Evolutionary conservation across 2,329 filamentous ascomycete genomes (phyloP).

Genomic region (Alternaria atra): DNA sequence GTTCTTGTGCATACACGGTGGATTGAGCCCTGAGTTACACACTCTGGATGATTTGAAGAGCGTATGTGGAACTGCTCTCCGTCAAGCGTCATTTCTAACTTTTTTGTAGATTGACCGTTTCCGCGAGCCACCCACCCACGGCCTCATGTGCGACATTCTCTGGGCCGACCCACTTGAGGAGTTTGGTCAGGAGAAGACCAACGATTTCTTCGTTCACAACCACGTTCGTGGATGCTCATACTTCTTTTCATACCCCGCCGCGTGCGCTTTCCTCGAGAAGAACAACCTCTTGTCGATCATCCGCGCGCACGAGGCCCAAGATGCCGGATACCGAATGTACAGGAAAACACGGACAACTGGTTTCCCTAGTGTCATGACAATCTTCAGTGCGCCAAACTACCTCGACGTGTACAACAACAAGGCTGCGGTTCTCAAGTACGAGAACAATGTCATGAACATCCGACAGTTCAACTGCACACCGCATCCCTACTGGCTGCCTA

Average conservation of each 20-base stretch:
- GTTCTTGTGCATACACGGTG: slow-evolving; percentile 97
- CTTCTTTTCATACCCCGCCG: slow-evolving; percentile 98
- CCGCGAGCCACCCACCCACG: slow-evolving; percentile 95
- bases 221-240: slow-evolving; percentile 98
- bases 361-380: slow-evolving; percentile 99
- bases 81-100: slow-evolving; percentile 29
- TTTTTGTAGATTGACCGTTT: slow-evolving; percentile 86
- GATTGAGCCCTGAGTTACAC: slow-evolving; percentile 93
- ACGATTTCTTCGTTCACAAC: slow-evolving; percentile 97
- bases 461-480: slow-evolving; percentile 99
- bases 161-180: slow-evolving; percentile 99
- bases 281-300: slow-evolving; percentile 98
- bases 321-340: slow-evolving; percentile 99
- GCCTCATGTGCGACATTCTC: slow-evolving; percentile 98
- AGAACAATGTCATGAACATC: slow-evolving; percentile 99
- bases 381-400: slow-evolving; percentile 98
- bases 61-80: slow-evolving; percentile 60
- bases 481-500: slow-evolving; percentile 98
- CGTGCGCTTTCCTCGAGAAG: slow-evolving; percentile 97
- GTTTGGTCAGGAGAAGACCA: slow-evolving; percentile 98
- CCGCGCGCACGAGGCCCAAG: slow-evolving; percentile 96
- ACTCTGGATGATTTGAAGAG: slow-evolving; percentile 92
- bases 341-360: slow-evolving; percentile 97
- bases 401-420: slow-evolving; percentile 99
- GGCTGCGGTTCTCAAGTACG: slow-evolving; percentile 97